Conservation (phyloP, 2,329 filamentous ascomycete genomes). For the Monilinia fructigena region DNA sequence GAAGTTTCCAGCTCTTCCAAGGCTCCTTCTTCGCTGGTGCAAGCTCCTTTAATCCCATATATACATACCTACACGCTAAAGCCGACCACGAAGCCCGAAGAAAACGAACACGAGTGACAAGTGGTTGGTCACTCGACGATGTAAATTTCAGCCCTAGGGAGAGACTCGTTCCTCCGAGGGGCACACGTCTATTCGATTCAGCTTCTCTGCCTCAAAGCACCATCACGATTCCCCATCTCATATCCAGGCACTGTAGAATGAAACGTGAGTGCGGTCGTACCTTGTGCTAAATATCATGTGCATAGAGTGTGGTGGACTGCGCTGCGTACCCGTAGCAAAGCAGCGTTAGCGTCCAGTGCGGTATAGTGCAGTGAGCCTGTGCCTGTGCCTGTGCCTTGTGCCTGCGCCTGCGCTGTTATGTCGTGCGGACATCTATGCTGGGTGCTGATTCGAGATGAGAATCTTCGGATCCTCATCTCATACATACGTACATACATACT, state of each 20-base stretch:
- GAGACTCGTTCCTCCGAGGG: constrained; percentile 3
- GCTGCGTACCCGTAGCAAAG: not conserved
- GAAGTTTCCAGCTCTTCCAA: constrained; percentile 12
- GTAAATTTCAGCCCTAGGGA: constrained; percentile 12
- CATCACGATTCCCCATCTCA: constrained; percentile 9
- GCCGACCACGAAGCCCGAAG: not conserved
- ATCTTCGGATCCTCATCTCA: not conserved
- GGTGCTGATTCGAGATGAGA: not conserved
- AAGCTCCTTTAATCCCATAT: too few relatives aligned
- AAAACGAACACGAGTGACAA: not conserved
- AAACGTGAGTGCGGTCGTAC: not conserved
- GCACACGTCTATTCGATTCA: not conserved
- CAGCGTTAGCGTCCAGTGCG: not conserved
- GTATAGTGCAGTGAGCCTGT: not conserved
- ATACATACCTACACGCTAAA: too few relatives aligned
- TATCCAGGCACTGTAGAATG: not conserved
- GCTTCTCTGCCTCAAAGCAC: not conserved
- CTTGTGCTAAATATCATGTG: constrained; percentile 12
- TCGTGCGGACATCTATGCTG: not conserved
- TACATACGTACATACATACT: too few relatives aligned
- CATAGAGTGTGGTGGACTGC: constrained; percentile 8
- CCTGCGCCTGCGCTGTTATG: not conserved
- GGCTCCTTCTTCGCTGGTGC: too few relatives aligned
- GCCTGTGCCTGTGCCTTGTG: not conserved
- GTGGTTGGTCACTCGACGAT: not conserved